Conservation (phyloP, 345 rosid species). For the Pseudoturritis turrita region DNA sequence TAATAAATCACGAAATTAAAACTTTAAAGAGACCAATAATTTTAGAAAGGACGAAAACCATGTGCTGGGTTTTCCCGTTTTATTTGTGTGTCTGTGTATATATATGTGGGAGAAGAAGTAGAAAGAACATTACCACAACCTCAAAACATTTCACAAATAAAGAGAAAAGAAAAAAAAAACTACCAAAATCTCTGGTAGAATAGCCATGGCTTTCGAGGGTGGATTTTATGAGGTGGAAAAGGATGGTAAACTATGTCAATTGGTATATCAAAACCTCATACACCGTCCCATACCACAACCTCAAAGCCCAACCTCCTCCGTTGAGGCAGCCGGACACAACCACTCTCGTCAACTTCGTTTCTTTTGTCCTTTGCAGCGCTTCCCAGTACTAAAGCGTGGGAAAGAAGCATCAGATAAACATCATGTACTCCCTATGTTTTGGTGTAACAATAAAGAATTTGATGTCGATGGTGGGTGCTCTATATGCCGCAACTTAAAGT, state of each 20-base stretch:
- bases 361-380: background rate
- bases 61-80: no score
- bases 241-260: background rate
- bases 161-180: no score
- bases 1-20: no score
- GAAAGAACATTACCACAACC: background rate
- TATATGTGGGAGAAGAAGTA: no score
- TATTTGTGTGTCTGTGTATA: no score
- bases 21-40: no score
- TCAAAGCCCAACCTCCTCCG: background rate
- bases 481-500: background rate
- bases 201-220: background rate
- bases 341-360: background rate
- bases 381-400: accelerated
- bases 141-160: background rate
- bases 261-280: background rate
- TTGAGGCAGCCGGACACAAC: background rate
- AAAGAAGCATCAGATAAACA: background rate
- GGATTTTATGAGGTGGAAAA: background rate
- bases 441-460: background rate
- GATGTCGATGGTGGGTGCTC: background rate
- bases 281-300: background rate
- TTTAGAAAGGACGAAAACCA: no score
- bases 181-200: no score
- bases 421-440: background rate